A percentile compares a stretch with the other conserved stretches of the same genome.
Evolutionary conservation across 1,284 basidiomycete genomes (phyloP).

Genomic region (Somion occarium): DNA sequence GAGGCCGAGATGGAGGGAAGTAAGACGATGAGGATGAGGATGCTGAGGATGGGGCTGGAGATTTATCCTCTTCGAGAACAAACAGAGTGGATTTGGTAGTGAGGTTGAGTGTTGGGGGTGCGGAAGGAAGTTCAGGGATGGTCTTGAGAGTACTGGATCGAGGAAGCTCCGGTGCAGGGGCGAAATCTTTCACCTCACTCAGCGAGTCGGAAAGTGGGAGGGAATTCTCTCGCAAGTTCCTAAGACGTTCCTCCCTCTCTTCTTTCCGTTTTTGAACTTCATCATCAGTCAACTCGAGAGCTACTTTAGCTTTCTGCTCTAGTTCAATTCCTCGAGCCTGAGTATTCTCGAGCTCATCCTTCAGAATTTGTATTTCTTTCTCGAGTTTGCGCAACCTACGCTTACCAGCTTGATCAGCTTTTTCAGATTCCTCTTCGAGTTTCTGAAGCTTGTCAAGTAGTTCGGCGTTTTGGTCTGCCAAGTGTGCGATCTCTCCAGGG

Average conservation of each 20-base stretch:
- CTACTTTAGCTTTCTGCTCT: slow-evolving; percentile 53
- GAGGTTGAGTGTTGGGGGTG: neutral
- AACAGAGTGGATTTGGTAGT: neutral
- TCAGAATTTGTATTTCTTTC: slow-evolving; percentile 66
- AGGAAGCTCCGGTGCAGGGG: slow-evolving; percentile 40
- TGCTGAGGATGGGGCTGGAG: neutral
- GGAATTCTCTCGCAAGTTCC: slow-evolving; percentile 34
- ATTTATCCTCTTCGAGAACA: neutral
- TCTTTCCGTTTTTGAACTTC: slow-evolving; percentile 34
- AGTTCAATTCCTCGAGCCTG: slow-evolving; percentile 64
- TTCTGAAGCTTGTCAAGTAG: slow-evolving; percentile 69
- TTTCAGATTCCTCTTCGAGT: slow-evolving; percentile 65
- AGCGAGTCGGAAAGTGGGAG: neutral
- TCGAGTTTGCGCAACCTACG: slow-evolving; percentile 68
- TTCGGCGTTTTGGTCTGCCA: slow-evolving; percentile 80
- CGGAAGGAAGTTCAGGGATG: neutral
- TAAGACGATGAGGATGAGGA: slow-evolving; percentile 1
- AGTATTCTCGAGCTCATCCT: slow-evolving; percentile 69
- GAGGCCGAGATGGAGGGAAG: slow-evolving; percentile 8
- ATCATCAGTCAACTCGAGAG: slow-evolving; percentile 32
- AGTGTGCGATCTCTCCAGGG: slow-evolving; percentile 59
- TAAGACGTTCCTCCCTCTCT: slow-evolving; percentile 52
- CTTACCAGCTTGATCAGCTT: slow-evolving; percentile 63
- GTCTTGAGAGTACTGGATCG: slow-evolving; percentile 10
- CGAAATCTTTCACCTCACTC: slow-evolving; percentile 45